These are phyloP conservation scores for Gastroboletus turbinatus DNA, from an alignment of 1,284 basidiomycete species.

Conservation along the genomic window DNA sequence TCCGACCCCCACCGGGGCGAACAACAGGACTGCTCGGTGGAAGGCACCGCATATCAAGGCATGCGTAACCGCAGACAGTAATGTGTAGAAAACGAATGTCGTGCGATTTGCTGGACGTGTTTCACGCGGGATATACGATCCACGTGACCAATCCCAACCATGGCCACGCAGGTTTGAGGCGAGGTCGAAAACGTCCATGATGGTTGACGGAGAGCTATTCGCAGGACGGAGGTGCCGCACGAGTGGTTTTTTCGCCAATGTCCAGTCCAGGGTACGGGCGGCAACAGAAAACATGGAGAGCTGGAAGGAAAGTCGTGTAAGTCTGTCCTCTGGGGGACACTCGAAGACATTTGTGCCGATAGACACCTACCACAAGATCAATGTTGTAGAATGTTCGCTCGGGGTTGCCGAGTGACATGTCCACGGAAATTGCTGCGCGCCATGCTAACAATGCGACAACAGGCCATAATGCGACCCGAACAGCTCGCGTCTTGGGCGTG, in stretches of 20 bases:
- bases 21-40: constrained; percentile 41
- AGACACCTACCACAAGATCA: constrained; percentile 35
- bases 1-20: constrained; percentile 37
- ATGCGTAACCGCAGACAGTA: constrained; percentile 36
- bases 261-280: constrained; percentile 21
- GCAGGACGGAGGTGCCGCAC: constrained; percentile 12
- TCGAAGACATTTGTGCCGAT: neutral
- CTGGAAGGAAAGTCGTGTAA: constrained; percentile 2
- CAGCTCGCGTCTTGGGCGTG: constrained; percentile 40
- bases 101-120: constrained; percentile 38
- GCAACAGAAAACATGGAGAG: constrained; percentile 16
- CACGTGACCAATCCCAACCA: constrained; percentile 46
- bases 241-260: constrained; percentile 12
- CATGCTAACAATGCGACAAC: constrained; percentile 41
- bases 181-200: constrained; percentile 50
- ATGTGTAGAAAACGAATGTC: constrained; percentile 39
- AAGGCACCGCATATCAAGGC: constrained; percentile 43
- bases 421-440: constrained; percentile 41
- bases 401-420: constrained; percentile 39
- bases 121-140: constrained; percentile 43
- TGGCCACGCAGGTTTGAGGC: constrained; percentile 50
- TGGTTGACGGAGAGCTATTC: constrained; percentile 5
- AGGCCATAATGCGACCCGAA: constrained; percentile 47
- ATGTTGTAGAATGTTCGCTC: constrained; percentile 41
- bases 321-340: neutral